Conservation (phyloP, 768 basidiomycete species). For the Mycena pura region DNA sequence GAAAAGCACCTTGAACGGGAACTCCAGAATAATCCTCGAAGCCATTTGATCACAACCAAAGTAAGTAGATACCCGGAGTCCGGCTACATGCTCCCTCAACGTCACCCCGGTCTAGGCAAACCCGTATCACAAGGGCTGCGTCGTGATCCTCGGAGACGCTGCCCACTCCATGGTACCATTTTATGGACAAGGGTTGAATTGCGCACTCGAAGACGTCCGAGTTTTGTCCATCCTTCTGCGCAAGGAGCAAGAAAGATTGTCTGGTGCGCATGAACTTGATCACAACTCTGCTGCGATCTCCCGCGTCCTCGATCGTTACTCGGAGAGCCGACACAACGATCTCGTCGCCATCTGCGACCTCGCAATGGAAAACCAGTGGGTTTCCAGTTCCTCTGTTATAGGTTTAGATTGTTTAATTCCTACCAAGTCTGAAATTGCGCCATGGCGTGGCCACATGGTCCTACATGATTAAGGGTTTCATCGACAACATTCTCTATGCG, state of each 20-base stretch:
- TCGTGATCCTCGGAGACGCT: conserved; percentile 54
- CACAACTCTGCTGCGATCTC: conserved; percentile 34
- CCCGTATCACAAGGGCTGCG: conserved; percentile 1
- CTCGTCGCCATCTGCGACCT: conserved; percentile 72
- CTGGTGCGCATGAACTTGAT: neutral
- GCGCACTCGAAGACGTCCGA: conserved; percentile 82
- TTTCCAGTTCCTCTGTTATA: conserved; percentile 31
- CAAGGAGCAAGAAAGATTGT: conserved; percentile 50
- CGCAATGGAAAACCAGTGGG: conserved; percentile 82
- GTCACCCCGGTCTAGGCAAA: conserved; percentile 20
- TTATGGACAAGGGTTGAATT: conserved; percentile 81
- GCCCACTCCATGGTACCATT: conserved; percentile 85
- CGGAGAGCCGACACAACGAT: conserved; percentile 67
- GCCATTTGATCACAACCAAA: conserved; percentile 74
- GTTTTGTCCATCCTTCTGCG: conserved; percentile 66
- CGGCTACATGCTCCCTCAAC: conserved; percentile 30
- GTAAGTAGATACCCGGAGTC: conserved; percentile 38
- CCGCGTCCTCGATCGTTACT: conserved; percentile 62
- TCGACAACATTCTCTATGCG: conserved; percentile 60
- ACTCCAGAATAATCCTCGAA: conserved; percentile 69
- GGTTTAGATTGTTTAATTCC: no score
- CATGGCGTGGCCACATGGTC: conserved; percentile 67
- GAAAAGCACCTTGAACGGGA: conserved; percentile 62
- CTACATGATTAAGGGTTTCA: conserved; percentile 62
- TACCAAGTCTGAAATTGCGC: conserved; percentile 74